Percentiles rank a stretch among this genome's conserved stretches.
These are phyloP conservation scores for Taiozyma onychis DNA, from an alignment of 1,139 yeast genomes.

Conservation along the genomic window DNA sequence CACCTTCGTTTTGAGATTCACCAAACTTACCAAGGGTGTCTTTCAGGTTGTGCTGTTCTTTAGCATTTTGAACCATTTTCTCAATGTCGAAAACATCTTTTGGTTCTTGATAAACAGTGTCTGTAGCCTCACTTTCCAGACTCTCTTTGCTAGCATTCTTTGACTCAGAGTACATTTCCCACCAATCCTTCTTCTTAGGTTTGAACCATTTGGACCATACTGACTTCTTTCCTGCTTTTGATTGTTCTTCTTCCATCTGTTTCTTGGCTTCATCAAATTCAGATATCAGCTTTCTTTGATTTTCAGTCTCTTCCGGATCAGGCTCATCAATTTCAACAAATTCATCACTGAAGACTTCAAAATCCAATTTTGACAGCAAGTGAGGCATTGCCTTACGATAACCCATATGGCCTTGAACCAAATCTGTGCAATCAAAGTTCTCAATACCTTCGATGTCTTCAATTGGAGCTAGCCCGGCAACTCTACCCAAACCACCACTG, in stretches of 20 bases:
- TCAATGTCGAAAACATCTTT: conserved; percentile 28
- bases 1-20: conserved; percentile 4
- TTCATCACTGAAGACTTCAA: conserved; percentile 85
- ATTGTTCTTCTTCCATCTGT: conserved; percentile 39
- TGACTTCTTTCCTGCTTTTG: conserved; percentile 29
- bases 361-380: conserved; percentile 59
- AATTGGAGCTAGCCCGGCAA: conserved; percentile 84
- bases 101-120: conserved; percentile 1
- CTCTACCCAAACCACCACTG: conserved; percentile 85
- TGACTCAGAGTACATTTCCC: conserved; percentile 61
- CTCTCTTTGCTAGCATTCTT: conserved; percentile 22
- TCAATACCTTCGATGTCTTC: conserved; percentile 62
- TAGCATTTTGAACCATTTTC: conserved; percentile 34
- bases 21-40: conserved; percentile 7
- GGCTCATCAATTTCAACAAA: conserved; percentile 96
- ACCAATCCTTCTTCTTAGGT: conserved; percentile 83
- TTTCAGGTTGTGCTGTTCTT: conserved; percentile 21
- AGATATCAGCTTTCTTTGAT: conserved; percentile 68
- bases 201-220: conserved; percentile 64
- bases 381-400: conserved; percentile 92
- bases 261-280: conserved; percentile 86
- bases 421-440: conserved; percentile 79
- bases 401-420: conserved; percentile 94
- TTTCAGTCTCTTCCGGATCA: conserved; percentile 80
- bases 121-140: neutral